Conservation (phyloP, 73 alveolate genomes). For the Paramecium caudatum region DNA sequence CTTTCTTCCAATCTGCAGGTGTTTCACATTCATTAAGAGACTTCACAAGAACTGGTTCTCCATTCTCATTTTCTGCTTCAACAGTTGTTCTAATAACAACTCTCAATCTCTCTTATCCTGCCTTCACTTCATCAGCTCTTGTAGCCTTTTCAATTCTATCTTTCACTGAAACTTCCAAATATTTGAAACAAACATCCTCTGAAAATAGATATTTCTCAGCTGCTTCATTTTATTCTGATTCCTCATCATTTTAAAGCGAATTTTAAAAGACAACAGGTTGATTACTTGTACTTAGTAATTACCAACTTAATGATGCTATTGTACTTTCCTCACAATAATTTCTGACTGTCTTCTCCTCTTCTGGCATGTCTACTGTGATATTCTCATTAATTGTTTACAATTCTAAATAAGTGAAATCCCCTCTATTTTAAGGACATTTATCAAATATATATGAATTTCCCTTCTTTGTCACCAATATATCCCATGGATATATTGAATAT, state of each 20-base stretch:
- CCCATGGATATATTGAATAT: conserved; percentile 79
- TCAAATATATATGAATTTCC: conserved; percentile 70
- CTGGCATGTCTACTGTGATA: conserved; percentile 73
- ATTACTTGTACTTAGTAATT: conserved; percentile 49
- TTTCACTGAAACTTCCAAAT: conserved; percentile 34
- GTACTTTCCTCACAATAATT: conserved; percentile 74
- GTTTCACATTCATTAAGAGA: conserved; percentile 78
- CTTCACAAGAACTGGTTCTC: conserved; percentile 26
- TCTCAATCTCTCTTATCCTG: conserved; percentile 55
- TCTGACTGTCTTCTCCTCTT: conserved; percentile 74
- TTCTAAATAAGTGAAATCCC: conserved; percentile 63
- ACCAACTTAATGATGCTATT: conserved; percentile 64
- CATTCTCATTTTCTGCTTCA: conserved; percentile 67
- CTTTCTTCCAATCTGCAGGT: conserved; percentile 68
- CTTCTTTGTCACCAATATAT: conserved; percentile 66
- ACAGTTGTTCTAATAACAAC: conserved; percentile 77
- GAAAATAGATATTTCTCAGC: conserved; percentile 48
- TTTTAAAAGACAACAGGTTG: conserved; percentile 25
- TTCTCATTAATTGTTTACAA: conserved; percentile 74
- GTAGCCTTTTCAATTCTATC: conserved; percentile 65
- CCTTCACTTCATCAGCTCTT: conserved; percentile 47
- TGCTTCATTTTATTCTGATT: neutral
- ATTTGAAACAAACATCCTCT: conserved; percentile 26
- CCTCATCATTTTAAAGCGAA: conserved; percentile 27
- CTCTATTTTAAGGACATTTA: conserved; percentile 42